These are phyloP conservation scores for Pseudocercospora cruenta DNA, from an alignment of 2,329 filamentous ascomycete genomes.

Conservation along the genomic window DNA sequence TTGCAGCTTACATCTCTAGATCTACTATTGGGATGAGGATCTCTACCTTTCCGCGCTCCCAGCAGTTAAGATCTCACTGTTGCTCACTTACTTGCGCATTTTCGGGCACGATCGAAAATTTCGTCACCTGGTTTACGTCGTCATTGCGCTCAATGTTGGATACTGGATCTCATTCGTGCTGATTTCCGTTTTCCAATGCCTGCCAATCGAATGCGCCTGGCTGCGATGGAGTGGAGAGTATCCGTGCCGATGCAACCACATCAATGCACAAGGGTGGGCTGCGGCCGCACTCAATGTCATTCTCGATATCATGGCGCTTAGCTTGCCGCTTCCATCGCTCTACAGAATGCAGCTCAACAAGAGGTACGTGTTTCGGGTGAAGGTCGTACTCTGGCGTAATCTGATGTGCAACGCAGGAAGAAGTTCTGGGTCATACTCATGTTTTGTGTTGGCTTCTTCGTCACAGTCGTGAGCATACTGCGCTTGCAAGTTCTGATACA, in stretches of 20 bases:
- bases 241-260: conserved; percentile 20
- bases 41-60: conserved; percentile 20
- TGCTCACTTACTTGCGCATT: conserved; percentile 25
- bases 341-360: conserved; percentile 26
- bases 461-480: conserved; percentile 24
- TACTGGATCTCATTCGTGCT: conserved; percentile 22
- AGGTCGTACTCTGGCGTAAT: no score
- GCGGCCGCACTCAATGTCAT: conserved; percentile 22
- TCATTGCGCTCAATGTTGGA: conserved; percentile 22
- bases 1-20: conserved; percentile 5
- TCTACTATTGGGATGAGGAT: conserved; percentile 23
- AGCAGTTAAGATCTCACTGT: conserved; percentile 24
- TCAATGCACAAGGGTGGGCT: conserved; percentile 27
- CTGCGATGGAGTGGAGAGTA: conserved; percentile 19
- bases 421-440: conserved; percentile 28
- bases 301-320: conserved; percentile 28
- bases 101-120: conserved; percentile 18
- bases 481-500: conserved; percentile 25
- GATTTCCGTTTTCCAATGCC: conserved; percentile 26
- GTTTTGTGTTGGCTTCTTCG: conserved; percentile 25
- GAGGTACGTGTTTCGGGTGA: neutral
- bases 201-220: conserved; percentile 19
- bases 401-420: conserved; percentile 11
- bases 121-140: conserved; percentile 15
- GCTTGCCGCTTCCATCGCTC: conserved; percentile 25